These are phyloP conservation scores for Neofusicoccum kwambonambiense DNA, from an alignment of 2,329 filamentous ascomycete species.

Conservation along the genomic window DNA sequence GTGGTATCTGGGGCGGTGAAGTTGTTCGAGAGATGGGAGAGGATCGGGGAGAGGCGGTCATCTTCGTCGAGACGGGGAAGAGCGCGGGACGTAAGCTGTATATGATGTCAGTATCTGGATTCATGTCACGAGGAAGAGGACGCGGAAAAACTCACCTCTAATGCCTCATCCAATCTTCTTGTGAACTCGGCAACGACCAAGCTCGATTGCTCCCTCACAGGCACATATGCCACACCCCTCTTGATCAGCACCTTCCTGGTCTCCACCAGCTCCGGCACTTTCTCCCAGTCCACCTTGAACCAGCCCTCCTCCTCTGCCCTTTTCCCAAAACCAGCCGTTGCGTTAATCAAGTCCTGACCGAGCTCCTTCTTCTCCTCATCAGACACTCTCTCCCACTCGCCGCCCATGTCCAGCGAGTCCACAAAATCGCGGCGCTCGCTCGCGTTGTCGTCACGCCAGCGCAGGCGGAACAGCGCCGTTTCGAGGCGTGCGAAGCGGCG, in stretches of 20 bases:
- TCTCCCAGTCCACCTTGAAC: constrained; percentile 97
- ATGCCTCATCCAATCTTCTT: constrained; percentile 70
- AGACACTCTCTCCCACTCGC: constrained; percentile 75
- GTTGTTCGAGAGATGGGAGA: constrained; percentile 86
- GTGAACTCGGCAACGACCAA: constrained; percentile 90
- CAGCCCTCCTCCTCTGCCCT: constrained; percentile 73
- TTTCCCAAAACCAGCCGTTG: constrained; percentile 44
- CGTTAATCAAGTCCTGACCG: constrained; percentile 60
- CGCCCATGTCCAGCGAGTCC: constrained; percentile 63
- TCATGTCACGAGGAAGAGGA: background rate
- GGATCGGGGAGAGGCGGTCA: constrained; percentile 76
- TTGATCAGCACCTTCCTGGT: constrained; percentile 71
- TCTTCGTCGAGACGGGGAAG: constrained; percentile 93
- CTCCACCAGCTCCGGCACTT: constrained; percentile 87
- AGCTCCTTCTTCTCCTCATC: constrained; percentile 76
- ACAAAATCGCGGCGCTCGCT: constrained; percentile 76
- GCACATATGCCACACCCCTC: constrained; percentile 86
- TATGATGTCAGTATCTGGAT: constrained; percentile 14
- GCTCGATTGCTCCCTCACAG: constrained; percentile 78
- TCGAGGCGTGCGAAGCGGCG: constrained; percentile 84
- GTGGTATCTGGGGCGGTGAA: constrained; percentile 88
- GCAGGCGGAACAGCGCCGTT: constrained; percentile 81
- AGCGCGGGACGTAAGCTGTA: constrained; percentile 79
- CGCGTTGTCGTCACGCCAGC: constrained; percentile 74
- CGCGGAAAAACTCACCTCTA: constrained; percentile 64